A percentile compares a stretch with the other conserved stretches of the same genome.
Conservation (phyloP, 75 land plant genomes). For the Cupressus sempervirens region DNA sequence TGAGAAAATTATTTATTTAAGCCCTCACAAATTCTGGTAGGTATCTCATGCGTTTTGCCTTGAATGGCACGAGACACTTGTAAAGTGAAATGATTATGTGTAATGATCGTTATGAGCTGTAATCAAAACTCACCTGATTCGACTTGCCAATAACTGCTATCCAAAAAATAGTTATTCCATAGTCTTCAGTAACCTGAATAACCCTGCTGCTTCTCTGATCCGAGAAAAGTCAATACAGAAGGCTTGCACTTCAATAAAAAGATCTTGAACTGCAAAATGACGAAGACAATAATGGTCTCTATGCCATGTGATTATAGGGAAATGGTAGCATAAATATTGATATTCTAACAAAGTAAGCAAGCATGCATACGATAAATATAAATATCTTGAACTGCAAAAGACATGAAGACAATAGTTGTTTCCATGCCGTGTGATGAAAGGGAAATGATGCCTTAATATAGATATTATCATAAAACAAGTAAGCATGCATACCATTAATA, state of each 20-base stretch:
- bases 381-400: conserved; percentile 77
- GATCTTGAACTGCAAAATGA: conserved; percentile 70
- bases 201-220: conserved; percentile 84
- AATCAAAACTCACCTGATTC: background rate
- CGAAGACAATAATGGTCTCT: background rate
- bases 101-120: background rate
- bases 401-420: background rate
- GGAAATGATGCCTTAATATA: background rate
- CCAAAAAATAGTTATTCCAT: conserved; percentile 37
- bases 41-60: background rate
- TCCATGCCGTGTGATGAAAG: background rate
- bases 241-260: conserved; percentile 95
- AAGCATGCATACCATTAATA: conserved; percentile 69
- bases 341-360: background rate
- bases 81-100: background rate
- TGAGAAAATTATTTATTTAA: background rate
- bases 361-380: conserved; percentile 76
- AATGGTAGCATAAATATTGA: background rate
- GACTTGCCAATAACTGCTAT: background rate
- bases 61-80: background rate
- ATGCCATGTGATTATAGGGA: background rate
- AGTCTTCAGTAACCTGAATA: conserved; percentile 86
- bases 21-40: background rate
- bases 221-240: conserved; percentile 98
- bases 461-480: background rate